Evolutionary conservation across 108 stramenopile species (phyloP), one percentile per base, ranked within the genome.

Genomic region (Conticribra weissflogii): DNA sequence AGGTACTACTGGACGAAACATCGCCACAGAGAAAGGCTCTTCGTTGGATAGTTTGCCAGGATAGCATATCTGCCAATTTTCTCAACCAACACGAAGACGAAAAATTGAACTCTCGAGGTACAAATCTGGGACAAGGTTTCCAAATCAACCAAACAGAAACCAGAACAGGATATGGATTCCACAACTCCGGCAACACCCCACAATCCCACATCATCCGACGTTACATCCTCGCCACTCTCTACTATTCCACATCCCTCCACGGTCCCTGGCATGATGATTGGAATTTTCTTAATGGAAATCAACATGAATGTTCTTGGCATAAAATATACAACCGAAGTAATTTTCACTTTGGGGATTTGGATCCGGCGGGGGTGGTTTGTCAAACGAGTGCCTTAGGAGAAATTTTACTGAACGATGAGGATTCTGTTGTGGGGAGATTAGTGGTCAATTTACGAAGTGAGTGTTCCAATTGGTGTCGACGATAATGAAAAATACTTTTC

Each of bases 231-330:
- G 45, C 61, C 12, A 27, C 47, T 3, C 25, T 62, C n/a, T 48
- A 24, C 45, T 49, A 17, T 62, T 45, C 45, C 18, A 62, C 61
- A 16, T 41, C 36, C 12, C 8, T 9, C 5, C 8, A 41, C 12
- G 36, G 28, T 16, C 17, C 45, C 2, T 62, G 61, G 61, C n/a
- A 49, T 14, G 61, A 62, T 27, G 14, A 14, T 2, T 62, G 41
- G 61, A 62, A 62, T 18, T 62, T 62, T 18, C 0, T 62, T 2
- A 25, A 44, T 25, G 46, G 46, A 2, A 25, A 62, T 30, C 3
- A 29, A 14, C 61, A 62, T 46, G 61, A 62, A 17, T 62, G 61
- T 17, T 15, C 14, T n/a, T 62, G 61, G 61, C 47, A 62, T 24
- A 24, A 18, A 5, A 62, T 47, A 15, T 47, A 62, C 16, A 31